Conservation (phyloP, 345 rosid species). For the Bretschneidera sinensis region DNA sequence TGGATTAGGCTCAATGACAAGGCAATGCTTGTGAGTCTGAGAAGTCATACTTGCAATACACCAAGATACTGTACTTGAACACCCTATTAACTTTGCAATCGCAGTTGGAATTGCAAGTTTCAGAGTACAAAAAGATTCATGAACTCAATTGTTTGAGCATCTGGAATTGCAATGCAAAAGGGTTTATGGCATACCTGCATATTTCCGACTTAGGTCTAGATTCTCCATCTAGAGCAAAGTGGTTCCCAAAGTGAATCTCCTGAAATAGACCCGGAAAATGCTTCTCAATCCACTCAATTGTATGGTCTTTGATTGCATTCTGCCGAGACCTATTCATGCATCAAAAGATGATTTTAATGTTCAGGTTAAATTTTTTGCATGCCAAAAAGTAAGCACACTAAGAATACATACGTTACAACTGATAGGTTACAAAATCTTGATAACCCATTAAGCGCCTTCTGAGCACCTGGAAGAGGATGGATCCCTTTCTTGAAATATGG, state of each 20-base stretch:
- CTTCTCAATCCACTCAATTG: conserved; percentile 80
- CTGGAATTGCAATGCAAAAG: neutral
- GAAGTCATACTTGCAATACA: no score
- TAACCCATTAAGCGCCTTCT: conserved; percentile 55
- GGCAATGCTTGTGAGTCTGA: no score
- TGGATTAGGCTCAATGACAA: no score
- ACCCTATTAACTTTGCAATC: no score
- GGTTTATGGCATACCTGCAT: conserved; percentile 55
- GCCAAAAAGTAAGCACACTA: conserved; percentile 4
- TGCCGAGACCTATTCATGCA: conserved; percentile 73
- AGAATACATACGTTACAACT: conserved; percentile 84
- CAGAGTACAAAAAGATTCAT: no score
- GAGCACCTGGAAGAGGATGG: conserved; percentile 94
- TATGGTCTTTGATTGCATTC: conserved; percentile 92
- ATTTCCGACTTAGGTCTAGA: conserved; percentile 96
- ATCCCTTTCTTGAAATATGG: conserved; percentile 88
- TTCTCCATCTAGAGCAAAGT: conserved; percentile 89
- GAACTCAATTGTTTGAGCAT: no score
- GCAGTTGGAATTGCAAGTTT: no score
- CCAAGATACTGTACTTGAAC: no score
- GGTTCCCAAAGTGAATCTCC: conserved; percentile 96
- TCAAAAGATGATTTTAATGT: conserved; percentile 11
- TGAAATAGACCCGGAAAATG: conserved; percentile 80
- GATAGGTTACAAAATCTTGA: conserved; percentile 73
- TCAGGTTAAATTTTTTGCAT: neutral